Conservation (phyloP, 495 filamentous ascomycete genomes). For the Friedmanniomyces simplex region DNA sequence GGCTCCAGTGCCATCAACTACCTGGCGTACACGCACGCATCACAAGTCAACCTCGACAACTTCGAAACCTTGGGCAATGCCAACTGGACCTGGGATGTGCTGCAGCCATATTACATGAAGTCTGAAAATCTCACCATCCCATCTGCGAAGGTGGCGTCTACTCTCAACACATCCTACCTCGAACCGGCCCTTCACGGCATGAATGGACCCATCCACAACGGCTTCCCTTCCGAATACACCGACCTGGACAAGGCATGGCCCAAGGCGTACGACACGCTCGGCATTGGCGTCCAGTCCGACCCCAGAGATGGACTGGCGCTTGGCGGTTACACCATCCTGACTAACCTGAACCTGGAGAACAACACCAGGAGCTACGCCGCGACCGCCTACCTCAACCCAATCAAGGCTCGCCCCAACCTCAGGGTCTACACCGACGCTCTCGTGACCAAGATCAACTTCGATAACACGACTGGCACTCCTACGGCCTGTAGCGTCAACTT, state of each 20-base stretch:
- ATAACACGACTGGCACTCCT: neutral
- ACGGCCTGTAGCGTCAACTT: constrained; percentile 11
- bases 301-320: neutral
- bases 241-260: neutral
- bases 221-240: neutral
- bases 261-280: neutral
- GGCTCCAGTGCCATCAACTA: constrained; percentile 13
- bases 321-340: constrained; percentile 6
- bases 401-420: constrained; percentile 9
- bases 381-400: constrained; percentile 16
- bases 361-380: constrained; percentile 12
- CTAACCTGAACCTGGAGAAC: neutral
- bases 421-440: constrained; percentile 6
- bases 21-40: neutral
- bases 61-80: constrained; percentile 21
- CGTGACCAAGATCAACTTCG: constrained; percentile 13
- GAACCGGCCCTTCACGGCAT: neutral
- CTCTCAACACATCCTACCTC: neutral
- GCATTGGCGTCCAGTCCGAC: constrained; percentile 1
- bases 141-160: neutral
- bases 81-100: constrained; percentile 18
- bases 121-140: constrained; percentile 3
- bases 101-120: constrained; percentile 22
- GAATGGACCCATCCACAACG: neutral
- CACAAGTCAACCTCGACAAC: constrained; percentile 10